Evolutionary conservation across 257 asterid species (phyloP).

Genomic region (Nemophila menziesii): DNA sequence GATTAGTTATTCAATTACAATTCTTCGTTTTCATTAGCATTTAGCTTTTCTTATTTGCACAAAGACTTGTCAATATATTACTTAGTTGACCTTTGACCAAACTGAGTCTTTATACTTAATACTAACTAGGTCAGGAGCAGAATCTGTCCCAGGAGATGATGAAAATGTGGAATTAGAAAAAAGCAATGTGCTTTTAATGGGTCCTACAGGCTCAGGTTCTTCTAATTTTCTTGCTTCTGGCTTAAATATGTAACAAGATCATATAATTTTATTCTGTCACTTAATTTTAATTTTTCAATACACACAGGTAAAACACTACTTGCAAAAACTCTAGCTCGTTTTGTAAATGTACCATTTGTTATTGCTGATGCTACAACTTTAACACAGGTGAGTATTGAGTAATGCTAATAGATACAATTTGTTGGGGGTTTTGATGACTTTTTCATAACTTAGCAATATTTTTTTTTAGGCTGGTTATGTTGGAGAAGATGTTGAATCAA

Average conservation of each 20-base stretch:
- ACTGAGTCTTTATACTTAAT: constrained; percentile 12
- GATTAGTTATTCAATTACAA: constrained; percentile 8
- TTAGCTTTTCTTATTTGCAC: constrained; percentile 6
- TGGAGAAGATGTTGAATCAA: constrained; percentile 96
- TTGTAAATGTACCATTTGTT: constrained; percentile 92
- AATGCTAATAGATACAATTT: not conserved
- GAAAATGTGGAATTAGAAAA: constrained; percentile 78
- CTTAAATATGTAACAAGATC: not conserved
- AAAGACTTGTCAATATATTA: not conserved
- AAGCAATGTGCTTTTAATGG: constrained; percentile 94
- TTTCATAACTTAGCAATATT: not conserved
- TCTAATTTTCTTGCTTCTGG: constrained; percentile 10
- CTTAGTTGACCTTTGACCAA: not conserved
- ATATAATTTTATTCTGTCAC: not conserved
- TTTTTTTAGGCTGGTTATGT: constrained; percentile 88
- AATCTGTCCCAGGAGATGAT: constrained; percentile 38
- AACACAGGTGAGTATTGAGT: constrained; percentile 52
- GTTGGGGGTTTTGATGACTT: not conserved
- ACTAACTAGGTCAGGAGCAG: constrained; percentile 62
- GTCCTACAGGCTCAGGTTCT: constrained; percentile 88
- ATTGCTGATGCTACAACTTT: constrained; percentile 87
- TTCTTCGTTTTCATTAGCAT: constrained; percentile 3
- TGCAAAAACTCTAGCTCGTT: constrained; percentile 91
- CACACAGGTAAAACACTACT: constrained; percentile 81
- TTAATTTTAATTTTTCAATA: constrained; percentile 11